These are phyloP conservation scores for Dactylis glomerata DNA, from an alignment of 176 grass and related monocot species.

Conservation along the genomic window DNA sequence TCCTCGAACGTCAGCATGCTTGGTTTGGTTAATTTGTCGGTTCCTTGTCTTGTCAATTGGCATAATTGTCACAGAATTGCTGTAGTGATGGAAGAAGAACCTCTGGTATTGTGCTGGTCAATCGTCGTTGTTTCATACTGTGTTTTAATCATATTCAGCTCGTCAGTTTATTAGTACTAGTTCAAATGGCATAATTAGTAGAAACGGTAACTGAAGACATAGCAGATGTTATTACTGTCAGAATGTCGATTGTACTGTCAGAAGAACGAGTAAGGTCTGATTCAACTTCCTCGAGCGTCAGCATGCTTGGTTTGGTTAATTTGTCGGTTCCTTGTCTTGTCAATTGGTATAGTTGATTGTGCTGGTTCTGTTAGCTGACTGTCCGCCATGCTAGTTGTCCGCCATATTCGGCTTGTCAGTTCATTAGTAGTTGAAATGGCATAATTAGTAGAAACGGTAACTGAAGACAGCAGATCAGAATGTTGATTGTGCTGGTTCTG, in stretches of 20 bases:
- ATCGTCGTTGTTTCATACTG: neutral
- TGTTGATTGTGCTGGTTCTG: neutral
- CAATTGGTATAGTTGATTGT: neutral
- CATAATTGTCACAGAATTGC: neutral
- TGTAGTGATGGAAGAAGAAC: neutral
- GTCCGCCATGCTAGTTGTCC: too few species aligned
- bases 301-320: neutral
- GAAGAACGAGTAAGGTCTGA: constrained; percentile 84
- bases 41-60: neutral
- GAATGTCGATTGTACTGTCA: too few species aligned
- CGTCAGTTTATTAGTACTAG: neutral
- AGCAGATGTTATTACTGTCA: neutral
- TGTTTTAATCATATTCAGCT: neutral
- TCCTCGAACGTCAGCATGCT: neutral
- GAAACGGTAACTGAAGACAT: neutral
- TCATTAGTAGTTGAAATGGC: neutral
- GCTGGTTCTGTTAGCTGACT: too few species aligned
- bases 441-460: neutral
- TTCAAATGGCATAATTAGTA: neutral
- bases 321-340: neutral
- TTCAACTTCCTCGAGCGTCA: neutral
- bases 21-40: neutral
- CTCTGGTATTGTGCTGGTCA: neutral
- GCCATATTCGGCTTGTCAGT: neutral
- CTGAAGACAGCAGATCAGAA: neutral